phyloP scores from a whole-genome alignment of 2,329 filamentous ascomycete species.

The Botrytis tulipae region DNA sequence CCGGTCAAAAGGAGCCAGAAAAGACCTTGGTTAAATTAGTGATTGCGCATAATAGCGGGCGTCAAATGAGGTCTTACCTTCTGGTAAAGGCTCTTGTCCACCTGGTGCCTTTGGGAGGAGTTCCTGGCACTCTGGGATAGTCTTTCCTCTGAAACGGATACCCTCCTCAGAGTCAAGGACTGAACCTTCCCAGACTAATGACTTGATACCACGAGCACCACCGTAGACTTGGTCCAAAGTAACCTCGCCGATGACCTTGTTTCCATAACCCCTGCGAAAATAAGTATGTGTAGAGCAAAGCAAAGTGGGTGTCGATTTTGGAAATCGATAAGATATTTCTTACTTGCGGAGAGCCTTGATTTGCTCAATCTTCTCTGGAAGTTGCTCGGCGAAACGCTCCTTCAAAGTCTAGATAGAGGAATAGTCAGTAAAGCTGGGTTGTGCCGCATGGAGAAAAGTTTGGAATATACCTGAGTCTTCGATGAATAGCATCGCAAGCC shows the following conservation, averaged over 20 bases:
- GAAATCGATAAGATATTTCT: conserved; percentile 38
- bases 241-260: conserved; percentile 94
- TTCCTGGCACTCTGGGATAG: conserved; percentile 98
- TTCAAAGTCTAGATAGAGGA: conserved; percentile 72
- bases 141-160: conserved; percentile 99
- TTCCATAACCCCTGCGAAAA: conserved; percentile 75
- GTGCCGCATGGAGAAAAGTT: conserved; percentile 31
- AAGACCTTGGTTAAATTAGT: conserved; percentile 59
- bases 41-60: not conserved
- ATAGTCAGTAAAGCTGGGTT: conserved; percentile 25
- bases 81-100: conserved; percentile 93
- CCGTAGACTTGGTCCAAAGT: conserved; percentile 99
- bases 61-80: conserved; percentile 56
- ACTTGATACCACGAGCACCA: conserved; percentile 98
- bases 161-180: conserved; percentile 98
- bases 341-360: conserved; percentile 98
- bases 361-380: conserved; percentile 97
- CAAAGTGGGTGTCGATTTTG: not conserved
- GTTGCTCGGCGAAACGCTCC: conserved; percentile 94
- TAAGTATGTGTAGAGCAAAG: conserved; percentile 30
- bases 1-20: conserved; percentile 99
- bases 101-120: conserved; percentile 95
- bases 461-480: conserved; percentile 73
- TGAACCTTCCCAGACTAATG: conserved; percentile 96
- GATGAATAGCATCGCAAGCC: conserved; percentile 88